A percentile compares a stretch with the other conserved stretches of the same genome.
Conservation (phyloP, 2,329 filamentous ascomycete genomes). For the Fusarium coicis region DNA sequence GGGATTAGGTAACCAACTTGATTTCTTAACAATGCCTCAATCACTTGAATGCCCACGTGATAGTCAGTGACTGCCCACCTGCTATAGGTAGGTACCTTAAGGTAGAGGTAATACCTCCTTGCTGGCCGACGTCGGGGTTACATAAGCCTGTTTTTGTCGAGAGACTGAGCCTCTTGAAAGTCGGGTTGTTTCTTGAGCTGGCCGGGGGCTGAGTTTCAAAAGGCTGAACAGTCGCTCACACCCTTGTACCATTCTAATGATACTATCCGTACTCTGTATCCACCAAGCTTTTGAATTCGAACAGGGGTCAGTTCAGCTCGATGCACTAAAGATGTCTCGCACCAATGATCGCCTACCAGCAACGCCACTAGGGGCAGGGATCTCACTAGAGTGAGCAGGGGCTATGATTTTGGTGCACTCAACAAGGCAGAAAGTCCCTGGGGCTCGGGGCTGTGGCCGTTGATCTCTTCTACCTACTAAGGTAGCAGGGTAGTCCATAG, state of each 20-base stretch:
- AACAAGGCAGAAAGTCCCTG: constrained; percentile 1
- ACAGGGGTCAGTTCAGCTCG: constrained; percentile 35
- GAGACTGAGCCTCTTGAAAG: constrained; percentile 1
- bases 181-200: constrained; percentile 16
- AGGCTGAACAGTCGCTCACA: not conserved
- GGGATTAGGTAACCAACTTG: not conserved
- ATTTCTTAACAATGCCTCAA: not conserved
- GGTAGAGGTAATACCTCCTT: not conserved
- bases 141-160: not conserved
- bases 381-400: constrained; percentile 16
- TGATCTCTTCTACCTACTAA: constrained; percentile 14
- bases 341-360: constrained; percentile 27
- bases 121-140: not conserved
- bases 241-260: constrained; percentile 3
- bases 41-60: not conserved
- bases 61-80: too few relatives aligned
- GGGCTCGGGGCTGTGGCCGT: constrained; percentile 13
- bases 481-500: too few relatives aligned
- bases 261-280: not conserved
- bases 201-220: constrained; percentile 14
- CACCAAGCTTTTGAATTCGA: constrained; percentile 2
- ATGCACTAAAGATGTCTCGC: constrained; percentile 18
- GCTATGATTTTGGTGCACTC: constrained; percentile 5
- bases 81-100: too few relatives aligned
- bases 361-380: constrained; percentile 20